Conservation (phyloP, 495 filamentous ascomycete genomes). For the Xylaria nigripes region DNA sequence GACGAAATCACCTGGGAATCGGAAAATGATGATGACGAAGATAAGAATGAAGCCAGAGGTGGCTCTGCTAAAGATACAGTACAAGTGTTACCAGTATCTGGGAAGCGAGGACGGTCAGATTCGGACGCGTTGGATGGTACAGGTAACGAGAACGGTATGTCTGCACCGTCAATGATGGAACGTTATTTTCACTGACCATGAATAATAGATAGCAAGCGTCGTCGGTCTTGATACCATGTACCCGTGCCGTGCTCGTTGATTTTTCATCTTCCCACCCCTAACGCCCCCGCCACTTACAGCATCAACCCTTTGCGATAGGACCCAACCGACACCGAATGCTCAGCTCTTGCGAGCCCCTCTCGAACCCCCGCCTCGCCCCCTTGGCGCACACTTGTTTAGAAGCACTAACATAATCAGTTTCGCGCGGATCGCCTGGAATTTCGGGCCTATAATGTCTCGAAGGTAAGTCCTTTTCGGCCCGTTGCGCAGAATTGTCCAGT, state of each 20-base stretch:
- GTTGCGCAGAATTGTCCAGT: not conserved
- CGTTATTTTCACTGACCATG: constrained; percentile 19
- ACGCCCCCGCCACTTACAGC: constrained; percentile 1
- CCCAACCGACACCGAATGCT: not conserved
- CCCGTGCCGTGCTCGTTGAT: constrained; percentile 1
- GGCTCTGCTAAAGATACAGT: constrained; percentile 17
- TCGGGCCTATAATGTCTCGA: constrained; percentile 6
- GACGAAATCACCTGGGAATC: constrained; percentile 41
- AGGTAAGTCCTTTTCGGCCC: constrained; percentile 20
- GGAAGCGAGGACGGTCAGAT: constrained; percentile 20
- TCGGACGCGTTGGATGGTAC: constrained; percentile 13
- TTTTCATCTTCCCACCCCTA: not conserved
- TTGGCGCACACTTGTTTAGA: constrained; percentile 3
- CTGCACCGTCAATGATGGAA: not conserved
- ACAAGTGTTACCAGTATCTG: constrained; percentile 27
- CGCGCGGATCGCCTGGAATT: constrained; percentile 3
- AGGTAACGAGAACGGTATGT: constrained; percentile 36
- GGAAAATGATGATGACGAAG: constrained; percentile 33
- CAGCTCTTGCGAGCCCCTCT: not conserved
- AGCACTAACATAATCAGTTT: constrained; percentile 21
- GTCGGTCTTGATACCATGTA: constrained; percentile 33
- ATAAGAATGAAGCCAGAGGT: constrained; percentile 18
- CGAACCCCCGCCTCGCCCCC: not conserved
- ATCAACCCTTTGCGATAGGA: not conserved
- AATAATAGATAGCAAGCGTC: constrained; percentile 41